Evolutionary conservation across 202 grass and related monocot genomes (phyloP).

Genomic region (Zoysia matrella): DNA sequence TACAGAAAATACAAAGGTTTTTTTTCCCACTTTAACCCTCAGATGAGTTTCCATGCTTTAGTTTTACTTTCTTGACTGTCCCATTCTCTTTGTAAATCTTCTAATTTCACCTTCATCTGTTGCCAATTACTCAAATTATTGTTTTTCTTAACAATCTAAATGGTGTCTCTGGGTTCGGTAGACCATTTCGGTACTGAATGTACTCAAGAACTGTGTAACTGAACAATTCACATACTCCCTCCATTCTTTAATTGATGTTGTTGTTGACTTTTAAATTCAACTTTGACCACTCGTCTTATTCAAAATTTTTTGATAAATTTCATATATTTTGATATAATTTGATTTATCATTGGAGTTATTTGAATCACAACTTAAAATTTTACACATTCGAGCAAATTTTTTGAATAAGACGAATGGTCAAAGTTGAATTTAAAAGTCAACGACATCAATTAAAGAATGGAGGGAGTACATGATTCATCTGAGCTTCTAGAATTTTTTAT

Average conservation of each 20-base stretch:
- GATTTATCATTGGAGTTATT: too few species aligned
- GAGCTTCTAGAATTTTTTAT: conserved; percentile 15
- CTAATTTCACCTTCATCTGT: conserved; percentile 19
- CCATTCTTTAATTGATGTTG: too few species aligned
- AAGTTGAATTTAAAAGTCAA: too few species aligned
- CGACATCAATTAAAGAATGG: too few species aligned
- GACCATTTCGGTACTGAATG: conserved; percentile 21
- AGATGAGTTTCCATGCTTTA: conserved; percentile 16
- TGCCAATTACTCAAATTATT: conserved; percentile 26
- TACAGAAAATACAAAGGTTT: conserved; percentile 76
- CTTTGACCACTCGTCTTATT: too few species aligned
- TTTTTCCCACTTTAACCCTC: conserved; percentile 41
- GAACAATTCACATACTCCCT: neutral
- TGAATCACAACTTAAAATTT: too few species aligned
- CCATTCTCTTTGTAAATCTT: conserved; percentile 33
- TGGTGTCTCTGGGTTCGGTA: conserved; percentile 22
- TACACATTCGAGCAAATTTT: too few species aligned
- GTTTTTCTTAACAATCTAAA: conserved; percentile 3
- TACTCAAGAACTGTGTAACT: conserved; percentile 21
- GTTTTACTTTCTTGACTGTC: conserved; percentile 32
- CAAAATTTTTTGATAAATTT: too few species aligned
- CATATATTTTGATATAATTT: too few species aligned
- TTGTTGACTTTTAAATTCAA: too few species aligned
- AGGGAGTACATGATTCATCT: neutral
- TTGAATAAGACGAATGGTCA: too few species aligned